Percentiles rank a stretch among this genome's conserved stretches.
Evolutionary conservation across 2,329 filamentous ascomycete species (phyloP).

Genomic region (Colletotrichum phormii): DNA sequence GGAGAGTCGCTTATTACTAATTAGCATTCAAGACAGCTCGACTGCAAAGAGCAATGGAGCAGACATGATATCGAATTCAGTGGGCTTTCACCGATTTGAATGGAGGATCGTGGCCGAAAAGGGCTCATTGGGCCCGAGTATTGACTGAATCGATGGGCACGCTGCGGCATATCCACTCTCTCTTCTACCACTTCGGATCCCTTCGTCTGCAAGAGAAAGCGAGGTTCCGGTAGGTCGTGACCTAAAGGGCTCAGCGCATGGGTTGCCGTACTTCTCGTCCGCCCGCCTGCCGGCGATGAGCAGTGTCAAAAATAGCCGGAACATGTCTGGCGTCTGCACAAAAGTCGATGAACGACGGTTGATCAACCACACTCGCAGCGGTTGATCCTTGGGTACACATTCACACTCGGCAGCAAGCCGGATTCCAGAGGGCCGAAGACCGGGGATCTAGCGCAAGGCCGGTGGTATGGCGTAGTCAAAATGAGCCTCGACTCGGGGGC

Average conservation of each 20-base stretch:
- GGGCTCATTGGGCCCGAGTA: neutral
- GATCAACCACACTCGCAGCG: neutral
- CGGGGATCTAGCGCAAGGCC: neutral
- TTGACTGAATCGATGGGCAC: neutral
- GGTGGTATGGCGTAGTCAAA: neutral
- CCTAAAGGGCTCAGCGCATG: neutral
- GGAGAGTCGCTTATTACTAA: neutral
- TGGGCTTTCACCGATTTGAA: neutral
- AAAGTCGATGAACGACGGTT: neutral
- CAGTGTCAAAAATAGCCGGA: neutral
- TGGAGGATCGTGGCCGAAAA: neutral
- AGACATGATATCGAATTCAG: neutral
- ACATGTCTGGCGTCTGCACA: neutral
- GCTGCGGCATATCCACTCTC: neutral
- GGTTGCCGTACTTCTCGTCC: neutral
- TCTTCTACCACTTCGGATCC: neutral
- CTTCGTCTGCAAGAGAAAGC: neutral
- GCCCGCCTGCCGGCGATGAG: neutral
- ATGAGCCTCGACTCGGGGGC: neutral
- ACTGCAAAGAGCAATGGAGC: neutral
- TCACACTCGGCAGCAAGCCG: neutral
- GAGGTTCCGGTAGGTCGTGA: neutral
- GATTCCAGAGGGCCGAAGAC: slow-evolving; percentile 8
- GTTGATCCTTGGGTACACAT: neutral
- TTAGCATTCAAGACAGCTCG: neutral